Conservation (phyloP, 768 basidiomycete genomes). For the Kwoniella mangroviensis region DNA sequence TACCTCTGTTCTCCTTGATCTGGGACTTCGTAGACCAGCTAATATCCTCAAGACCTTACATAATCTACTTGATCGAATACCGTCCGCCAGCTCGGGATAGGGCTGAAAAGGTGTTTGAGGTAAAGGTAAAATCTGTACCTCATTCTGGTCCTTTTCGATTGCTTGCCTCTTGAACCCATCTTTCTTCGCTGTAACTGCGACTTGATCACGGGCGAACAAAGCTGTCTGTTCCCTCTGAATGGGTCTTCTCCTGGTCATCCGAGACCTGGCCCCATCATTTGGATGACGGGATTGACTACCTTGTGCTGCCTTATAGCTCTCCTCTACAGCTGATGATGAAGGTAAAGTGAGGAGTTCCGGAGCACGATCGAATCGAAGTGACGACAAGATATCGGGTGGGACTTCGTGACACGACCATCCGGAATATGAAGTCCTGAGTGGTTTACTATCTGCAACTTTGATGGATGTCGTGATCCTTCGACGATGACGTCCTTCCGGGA, state of each 20-base stretch:
- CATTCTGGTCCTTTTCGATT: not conserved
- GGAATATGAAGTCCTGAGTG: not conserved
- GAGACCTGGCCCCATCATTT: not conserved
- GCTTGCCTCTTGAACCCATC: too few species aligned
- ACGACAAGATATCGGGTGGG: slow-evolving; percentile 9
- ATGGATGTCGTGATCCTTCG: not conserved
- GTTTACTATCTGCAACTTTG: not conserved
- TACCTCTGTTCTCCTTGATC: not conserved
- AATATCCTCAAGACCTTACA: slow-evolving; percentile 23
- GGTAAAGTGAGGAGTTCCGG: slow-evolving; percentile 16
- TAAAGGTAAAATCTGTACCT: not conserved
- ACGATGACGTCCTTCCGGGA: not conserved
- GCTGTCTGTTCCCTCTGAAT: too few species aligned
- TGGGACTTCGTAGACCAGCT: not conserved
- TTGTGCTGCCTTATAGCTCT: not conserved
- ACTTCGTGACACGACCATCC: slow-evolving; percentile 8
- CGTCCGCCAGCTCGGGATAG: not conserved
- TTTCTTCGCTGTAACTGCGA: too few species aligned
- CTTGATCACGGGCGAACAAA: too few species aligned
- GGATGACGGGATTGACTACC: not conserved
- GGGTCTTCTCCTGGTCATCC: too few species aligned
- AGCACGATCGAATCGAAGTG: slow-evolving; percentile 26
- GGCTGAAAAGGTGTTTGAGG: not conserved
- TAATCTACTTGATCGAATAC: slow-evolving; percentile 21
- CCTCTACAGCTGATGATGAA: not conserved